phyloP scores from a whole-genome alignment of 202 grass and related monocot genomes.

The Bolboschoenoplectus hybrid region DNA sequence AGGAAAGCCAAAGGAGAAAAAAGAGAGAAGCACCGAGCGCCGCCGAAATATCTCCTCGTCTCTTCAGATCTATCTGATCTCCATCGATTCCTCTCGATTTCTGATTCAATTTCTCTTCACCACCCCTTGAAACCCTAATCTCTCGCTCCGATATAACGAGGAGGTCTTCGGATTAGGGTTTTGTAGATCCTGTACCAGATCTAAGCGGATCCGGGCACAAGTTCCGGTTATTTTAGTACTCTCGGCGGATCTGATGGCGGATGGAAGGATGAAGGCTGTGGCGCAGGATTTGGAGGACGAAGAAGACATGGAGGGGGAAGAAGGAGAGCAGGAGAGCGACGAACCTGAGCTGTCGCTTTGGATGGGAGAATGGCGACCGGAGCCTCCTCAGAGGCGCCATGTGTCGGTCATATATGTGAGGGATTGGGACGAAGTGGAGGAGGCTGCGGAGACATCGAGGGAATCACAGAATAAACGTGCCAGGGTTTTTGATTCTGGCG shows the following conservation, averaged over 20 bases:
- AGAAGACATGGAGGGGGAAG: conserved; percentile 26
- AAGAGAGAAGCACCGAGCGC: not conserved
- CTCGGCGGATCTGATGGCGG: conserved; percentile 19
- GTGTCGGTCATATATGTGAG: not conserved
- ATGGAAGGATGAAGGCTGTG: conserved; percentile 35
- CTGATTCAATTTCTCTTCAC: not conserved
- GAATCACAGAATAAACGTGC: conserved; percentile 85
- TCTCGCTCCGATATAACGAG: not conserved
- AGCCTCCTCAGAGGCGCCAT: not conserved
- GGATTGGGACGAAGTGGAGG: conserved; percentile 38
- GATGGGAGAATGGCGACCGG: not conserved
- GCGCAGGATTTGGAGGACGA: conserved; percentile 36
- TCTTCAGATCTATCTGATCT: not conserved
- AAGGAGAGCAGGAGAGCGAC: not conserved
- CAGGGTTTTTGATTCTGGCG: conserved; percentile 60
- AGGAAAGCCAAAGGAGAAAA: not conserved
- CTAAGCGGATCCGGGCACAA: not conserved
- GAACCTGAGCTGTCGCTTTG: not conserved
- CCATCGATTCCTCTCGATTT: not conserved
- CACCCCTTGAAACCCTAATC: conserved; percentile 12
- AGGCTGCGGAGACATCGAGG: conserved; percentile 43
- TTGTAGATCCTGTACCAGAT: conserved; percentile 19
- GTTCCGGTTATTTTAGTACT: not conserved
- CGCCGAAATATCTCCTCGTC: conserved; percentile 31
- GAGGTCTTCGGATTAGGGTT: conserved; percentile 26